phyloP scores from a whole-genome alignment of 1,284 basidiomycete species.

The Bjerkandera adusta region DNA sequence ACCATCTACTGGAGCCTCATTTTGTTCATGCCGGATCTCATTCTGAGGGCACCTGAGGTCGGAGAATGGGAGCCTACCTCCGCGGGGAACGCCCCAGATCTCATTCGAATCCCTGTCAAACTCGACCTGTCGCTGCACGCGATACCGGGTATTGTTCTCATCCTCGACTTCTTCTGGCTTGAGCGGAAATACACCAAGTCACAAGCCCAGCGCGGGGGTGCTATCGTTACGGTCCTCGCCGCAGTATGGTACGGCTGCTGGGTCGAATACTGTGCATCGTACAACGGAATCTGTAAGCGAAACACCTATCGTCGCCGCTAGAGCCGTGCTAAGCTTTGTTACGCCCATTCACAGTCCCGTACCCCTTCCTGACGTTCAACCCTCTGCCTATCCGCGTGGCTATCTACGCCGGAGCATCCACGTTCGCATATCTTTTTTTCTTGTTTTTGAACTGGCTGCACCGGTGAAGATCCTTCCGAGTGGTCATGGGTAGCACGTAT shows the following conservation, averaged over 20 bases:
- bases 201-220: conserved; percentile 43
- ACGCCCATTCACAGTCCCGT: conserved; percentile 67
- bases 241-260: conserved; percentile 58
- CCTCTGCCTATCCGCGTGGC: conserved; percentile 47
- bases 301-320: not conserved
- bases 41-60: conserved; percentile 36
- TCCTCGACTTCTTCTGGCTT: conserved; percentile 70
- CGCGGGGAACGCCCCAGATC: conserved; percentile 27
- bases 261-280: conserved; percentile 66
- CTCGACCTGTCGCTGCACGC: conserved; percentile 72
- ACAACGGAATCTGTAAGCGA: conserved; percentile 64
- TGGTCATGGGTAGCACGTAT: too few relatives aligned
- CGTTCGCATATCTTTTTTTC: conserved; percentile 58
- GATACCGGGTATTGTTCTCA: conserved; percentile 55
- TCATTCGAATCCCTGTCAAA: conserved; percentile 54
- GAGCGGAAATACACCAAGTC: conserved; percentile 57
- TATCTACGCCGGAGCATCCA: conserved; percentile 57
- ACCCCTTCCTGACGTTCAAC: conserved; percentile 75
- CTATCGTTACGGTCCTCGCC: conserved; percentile 40
- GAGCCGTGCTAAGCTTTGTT: not conserved
- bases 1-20: conserved; percentile 73
- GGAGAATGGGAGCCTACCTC: conserved; percentile 35
- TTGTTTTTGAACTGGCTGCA: conserved; percentile 50
- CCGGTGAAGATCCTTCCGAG: too few relatives aligned
- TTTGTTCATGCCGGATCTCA: conserved; percentile 48